These are phyloP conservation scores for Calonectria pauciramosa DNA, from an alignment of 2,329 filamentous ascomycete species.

Conservation along the genomic window DNA sequence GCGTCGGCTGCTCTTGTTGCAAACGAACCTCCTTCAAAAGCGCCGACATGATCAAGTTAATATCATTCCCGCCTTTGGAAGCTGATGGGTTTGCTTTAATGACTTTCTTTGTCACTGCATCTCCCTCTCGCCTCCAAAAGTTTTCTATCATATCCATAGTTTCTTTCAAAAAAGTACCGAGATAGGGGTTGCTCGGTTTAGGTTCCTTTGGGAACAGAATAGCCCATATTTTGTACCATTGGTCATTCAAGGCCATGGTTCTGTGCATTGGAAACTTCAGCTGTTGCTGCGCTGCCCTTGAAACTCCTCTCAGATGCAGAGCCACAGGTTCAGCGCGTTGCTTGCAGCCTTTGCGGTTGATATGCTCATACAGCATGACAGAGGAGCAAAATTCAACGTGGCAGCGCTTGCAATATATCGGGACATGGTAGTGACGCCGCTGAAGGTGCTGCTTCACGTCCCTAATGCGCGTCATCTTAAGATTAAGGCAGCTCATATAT, in stretches of 20 bases:
- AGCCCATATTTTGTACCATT: not conserved
- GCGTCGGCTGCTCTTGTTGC: not conserved
- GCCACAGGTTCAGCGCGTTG: not conserved
- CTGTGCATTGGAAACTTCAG: not conserved
- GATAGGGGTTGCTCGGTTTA: not conserved
- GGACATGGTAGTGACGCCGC: not conserved
- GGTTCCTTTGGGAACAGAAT: not conserved
- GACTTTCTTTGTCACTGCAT: not conserved
- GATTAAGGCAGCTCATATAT: not conserved
- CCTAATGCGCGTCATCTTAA: slow-evolving; percentile 2
- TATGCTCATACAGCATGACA: not conserved
- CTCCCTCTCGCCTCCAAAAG: not conserved
- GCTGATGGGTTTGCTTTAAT: not conserved
- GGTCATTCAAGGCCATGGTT: not conserved
- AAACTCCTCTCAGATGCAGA: not conserved
- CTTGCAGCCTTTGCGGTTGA: not conserved
- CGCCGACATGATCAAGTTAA: not conserved
- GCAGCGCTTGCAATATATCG: not conserved
- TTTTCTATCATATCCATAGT: not conserved
- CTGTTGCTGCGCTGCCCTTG: not conserved
- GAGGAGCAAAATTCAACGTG: not conserved
- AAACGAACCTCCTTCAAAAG: not conserved
- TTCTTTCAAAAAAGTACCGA: not conserved
- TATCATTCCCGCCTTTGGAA: too few species aligned
- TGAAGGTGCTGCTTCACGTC: not conserved